These are phyloP conservation scores for Neurospora sp. DNA, from an alignment of 2,329 filamentous ascomycete genomes.

Conservation along the genomic window DNA sequence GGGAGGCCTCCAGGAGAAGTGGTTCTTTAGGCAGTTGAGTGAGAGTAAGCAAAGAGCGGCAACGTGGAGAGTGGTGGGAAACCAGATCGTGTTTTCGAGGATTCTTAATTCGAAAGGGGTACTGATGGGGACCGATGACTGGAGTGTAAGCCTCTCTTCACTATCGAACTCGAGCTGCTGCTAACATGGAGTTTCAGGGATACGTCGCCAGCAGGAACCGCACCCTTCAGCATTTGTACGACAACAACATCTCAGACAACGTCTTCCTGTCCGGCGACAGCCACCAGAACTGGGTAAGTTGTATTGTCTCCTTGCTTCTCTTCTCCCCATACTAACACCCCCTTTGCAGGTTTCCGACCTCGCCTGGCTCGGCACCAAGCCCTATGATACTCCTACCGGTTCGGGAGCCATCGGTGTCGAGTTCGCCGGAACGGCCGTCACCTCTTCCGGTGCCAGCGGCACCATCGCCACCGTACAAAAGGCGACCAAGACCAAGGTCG, in stretches of 20 bases:
- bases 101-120: constrained; percentile 19
- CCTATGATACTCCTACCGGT: constrained; percentile 44
- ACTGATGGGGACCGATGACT: background rate
- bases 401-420: constrained; percentile 49
- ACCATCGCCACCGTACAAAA: constrained; percentile 45
- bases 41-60: constrained; percentile 53
- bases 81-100: constrained; percentile 54
- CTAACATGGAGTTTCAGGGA: constrained; percentile 26
- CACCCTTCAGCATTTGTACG: constrained; percentile 55
- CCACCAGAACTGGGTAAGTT: constrained; percentile 28
- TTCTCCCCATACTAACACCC: constrained; percentile 13
- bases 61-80: constrained; percentile 61
- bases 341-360: constrained; percentile 53
- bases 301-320: too few species aligned
- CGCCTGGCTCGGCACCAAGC: constrained; percentile 43
- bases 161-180: background rate
- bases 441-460: constrained; percentile 47
- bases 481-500: constrained; percentile 31
- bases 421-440: constrained; percentile 58
- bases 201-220: constrained; percentile 63
- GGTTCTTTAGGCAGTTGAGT: constrained; percentile 56
- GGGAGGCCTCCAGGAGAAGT: constrained; percentile 63
- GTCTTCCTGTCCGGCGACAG: constrained; percentile 63
- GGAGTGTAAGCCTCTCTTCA: background rate
- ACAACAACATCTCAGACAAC: constrained; percentile 61